Conservation (phyloP, 345 rosid species). For the Eucalyptus erythrocorys region DNA sequence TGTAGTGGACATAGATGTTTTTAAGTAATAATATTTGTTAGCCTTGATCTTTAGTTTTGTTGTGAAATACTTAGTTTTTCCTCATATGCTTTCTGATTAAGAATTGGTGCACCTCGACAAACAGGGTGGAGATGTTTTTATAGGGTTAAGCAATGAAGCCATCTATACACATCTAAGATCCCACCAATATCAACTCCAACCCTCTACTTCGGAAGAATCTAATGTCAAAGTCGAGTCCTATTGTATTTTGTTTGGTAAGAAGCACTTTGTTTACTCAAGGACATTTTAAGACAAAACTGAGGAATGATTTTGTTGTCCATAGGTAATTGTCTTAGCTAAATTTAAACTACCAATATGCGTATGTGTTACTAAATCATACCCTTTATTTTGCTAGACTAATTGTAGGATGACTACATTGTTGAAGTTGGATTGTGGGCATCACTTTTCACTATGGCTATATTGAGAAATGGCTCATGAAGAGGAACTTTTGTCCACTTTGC, state of each 20-base stretch:
- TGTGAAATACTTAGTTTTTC: neutral
- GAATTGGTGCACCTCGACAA: too few relatives aligned
- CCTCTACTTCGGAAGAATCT: neutral
- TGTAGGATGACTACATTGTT: neutral
- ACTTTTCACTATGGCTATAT: neutral
- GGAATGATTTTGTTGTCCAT: neutral
- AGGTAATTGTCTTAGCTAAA: neutral
- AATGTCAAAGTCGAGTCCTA: rapidly evolving
- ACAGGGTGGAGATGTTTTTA: too few relatives aligned
- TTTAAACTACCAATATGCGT: neutral
- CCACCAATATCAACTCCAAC: too few relatives aligned
- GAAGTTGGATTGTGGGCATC: neutral
- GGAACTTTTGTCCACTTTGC: neutral
- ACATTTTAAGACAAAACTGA: neutral
- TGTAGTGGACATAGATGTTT: neutral
- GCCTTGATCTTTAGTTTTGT: too few relatives aligned
- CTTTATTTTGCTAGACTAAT: neutral
- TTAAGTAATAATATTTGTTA: neutral
- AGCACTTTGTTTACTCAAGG: neutral
- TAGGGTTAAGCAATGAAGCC: neutral
- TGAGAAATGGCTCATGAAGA: neutral
- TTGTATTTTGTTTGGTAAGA: neutral
- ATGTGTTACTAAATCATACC: neutral
- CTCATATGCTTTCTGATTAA: neutral
- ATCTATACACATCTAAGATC: neutral